Percentiles rank a stretch among this genome's conserved stretches.
These are phyloP conservation scores for Acmispon strigosus DNA, from an alignment of 306 rosid species.

Conservation along the genomic window DNA sequence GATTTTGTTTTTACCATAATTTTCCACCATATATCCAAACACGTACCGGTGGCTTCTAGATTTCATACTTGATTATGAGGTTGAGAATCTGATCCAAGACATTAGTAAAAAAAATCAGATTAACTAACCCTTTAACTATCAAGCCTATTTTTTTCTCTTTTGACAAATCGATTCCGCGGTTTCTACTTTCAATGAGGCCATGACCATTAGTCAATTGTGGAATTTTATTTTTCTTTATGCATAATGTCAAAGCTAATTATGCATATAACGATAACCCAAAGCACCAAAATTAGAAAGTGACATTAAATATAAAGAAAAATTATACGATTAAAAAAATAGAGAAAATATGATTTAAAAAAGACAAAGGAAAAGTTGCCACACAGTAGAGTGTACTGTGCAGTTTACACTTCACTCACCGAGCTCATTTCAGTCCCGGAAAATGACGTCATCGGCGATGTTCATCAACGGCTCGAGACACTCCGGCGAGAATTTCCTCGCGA, in stretches of 20 bases:
- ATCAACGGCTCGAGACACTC: slow-evolving; percentile 40
- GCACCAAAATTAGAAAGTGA: neutral
- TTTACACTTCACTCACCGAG: neutral
- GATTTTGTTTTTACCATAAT: too few relatives aligned
- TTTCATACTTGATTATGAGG: too few relatives aligned
- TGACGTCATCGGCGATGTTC: slow-evolving; percentile 45
- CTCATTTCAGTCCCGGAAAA: slow-evolving; percentile 40
- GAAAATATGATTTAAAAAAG: neutral
- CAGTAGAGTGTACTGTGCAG: neutral
- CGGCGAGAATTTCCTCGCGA: slow-evolving; percentile 64
- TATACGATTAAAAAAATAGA: neutral
- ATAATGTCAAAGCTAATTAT: neutral
- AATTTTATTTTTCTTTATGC: neutral
- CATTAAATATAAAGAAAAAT: neutral
- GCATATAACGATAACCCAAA: neutral
- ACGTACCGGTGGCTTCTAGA: too few relatives aligned
- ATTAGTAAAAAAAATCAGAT: neutral
- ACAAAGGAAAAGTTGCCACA: neutral
- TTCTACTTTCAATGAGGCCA: neutral
- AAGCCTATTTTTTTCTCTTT: neutral
- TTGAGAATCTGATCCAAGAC: too few relatives aligned
- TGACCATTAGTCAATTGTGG: neutral
- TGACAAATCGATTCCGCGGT: neutral
- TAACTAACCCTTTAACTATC: neutral
- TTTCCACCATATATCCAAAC: too few relatives aligned